Percentiles rank a stretch among this genome's conserved stretches.
phyloP scores from a whole-genome alignment of 441 rosid species.

The Mallotus japonicus region DNA sequence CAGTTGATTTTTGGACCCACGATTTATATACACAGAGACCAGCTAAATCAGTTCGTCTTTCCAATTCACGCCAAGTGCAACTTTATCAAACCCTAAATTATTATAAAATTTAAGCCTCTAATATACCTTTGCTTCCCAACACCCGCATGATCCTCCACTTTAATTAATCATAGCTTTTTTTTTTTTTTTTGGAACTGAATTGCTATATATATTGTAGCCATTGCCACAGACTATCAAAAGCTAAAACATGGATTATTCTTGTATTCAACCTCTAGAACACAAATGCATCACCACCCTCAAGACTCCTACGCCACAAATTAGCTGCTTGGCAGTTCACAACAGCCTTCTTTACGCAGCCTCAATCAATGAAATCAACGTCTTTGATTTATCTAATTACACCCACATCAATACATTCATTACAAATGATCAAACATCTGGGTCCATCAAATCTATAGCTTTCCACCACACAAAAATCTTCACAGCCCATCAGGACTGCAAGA shows the following conservation, averaged over 20 bases:
- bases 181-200: too few species aligned
- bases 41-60: not conserved
- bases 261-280: conserved; percentile 6
- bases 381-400: conserved; percentile 28
- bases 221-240: not conserved
- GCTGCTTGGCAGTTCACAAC: conserved; percentile 36
- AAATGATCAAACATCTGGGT: conserved; percentile 30
- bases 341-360: conserved; percentile 42
- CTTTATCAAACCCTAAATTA: not conserved
- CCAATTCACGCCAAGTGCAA: conserved; percentile 18
- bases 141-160: not conserved
- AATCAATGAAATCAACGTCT: conserved; percentile 34
- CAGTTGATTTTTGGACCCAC: conserved; percentile 10
- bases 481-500: conserved; percentile 52
- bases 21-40: not conserved
- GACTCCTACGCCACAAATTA: conserved; percentile 25
- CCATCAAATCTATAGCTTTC: conserved; percentile 45
- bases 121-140: not conserved
- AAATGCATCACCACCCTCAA: conserved; percentile 30
- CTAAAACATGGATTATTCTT: conserved; percentile 3
- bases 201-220: too few species aligned
- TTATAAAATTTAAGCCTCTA: not conserved
- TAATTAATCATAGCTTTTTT: not conserved
- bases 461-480: conserved; percentile 35
- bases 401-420: conserved; percentile 27